Percentiles rank a stretch among this genome's conserved stretches.
These are phyloP conservation scores for Pyrenophora teres DNA, from an alignment of 2,329 filamentous ascomycete genomes.

Conservation along the genomic window DNA sequence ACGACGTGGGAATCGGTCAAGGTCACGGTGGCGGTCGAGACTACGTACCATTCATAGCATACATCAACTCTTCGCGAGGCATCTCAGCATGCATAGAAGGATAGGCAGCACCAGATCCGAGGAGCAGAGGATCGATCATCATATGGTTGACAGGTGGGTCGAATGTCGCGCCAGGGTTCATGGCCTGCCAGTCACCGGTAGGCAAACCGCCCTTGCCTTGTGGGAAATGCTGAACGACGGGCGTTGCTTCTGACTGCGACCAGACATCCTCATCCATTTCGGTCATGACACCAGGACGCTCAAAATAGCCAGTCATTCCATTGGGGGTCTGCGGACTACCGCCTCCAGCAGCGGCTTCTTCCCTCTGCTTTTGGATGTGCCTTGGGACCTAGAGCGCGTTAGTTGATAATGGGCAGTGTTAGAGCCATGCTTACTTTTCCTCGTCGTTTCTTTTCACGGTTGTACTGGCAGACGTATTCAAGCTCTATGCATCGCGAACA, in stretches of 20 bases:
- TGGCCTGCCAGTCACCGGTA: slow-evolving; percentile 37
- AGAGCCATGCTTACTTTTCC: slow-evolving; percentile 72
- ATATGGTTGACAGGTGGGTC: slow-evolving; percentile 42
- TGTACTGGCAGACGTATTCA: slow-evolving; percentile 85
- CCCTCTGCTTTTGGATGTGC: slow-evolving; percentile 46
- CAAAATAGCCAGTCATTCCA: slow-evolving; percentile 34
- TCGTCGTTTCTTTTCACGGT: slow-evolving; percentile 88
- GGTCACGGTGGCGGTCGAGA: background rate
- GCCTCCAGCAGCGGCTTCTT: slow-evolving; percentile 36
- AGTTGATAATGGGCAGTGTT: slow-evolving; percentile 4
- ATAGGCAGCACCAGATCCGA: slow-evolving; percentile 38
- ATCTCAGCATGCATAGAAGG: slow-evolving; percentile 40
- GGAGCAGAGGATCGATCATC: slow-evolving; percentile 45
- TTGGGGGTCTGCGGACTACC: slow-evolving; percentile 35
- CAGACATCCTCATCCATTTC: slow-evolving; percentile 47
- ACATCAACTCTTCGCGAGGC: slow-evolving; percentile 44
- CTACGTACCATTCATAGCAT: slow-evolving; percentile 37
- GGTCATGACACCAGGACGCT: slow-evolving; percentile 31
- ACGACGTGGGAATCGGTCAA: background rate
- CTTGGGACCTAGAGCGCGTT: slow-evolving; percentile 38
- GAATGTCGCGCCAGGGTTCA: slow-evolving; percentile 35
- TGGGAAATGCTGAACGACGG: slow-evolving; percentile 43
- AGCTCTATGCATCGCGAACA: slow-evolving; percentile 86
- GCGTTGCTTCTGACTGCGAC: slow-evolving; percentile 44
- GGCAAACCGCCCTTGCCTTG: slow-evolving; percentile 30